Base-by-base conservation (phyloP, 371 early-diverging fungal species). In the Mortierella sp. region DNA sequence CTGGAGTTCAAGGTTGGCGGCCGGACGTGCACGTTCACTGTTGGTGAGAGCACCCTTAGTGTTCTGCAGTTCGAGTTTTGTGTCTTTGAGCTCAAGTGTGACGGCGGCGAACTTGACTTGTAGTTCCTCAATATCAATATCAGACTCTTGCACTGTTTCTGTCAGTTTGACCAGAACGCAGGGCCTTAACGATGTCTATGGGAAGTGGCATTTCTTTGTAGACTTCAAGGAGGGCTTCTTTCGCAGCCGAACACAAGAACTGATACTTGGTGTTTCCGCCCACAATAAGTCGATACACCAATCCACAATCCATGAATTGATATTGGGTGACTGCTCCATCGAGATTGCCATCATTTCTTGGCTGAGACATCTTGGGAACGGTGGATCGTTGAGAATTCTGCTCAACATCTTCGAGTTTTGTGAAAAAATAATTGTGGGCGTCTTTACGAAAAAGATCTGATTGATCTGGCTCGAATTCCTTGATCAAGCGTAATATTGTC, bases 211-310 rank as follows among this genome's bases (percentile, higher is more conserved):
- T 66, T 38, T 61, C 19, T 53, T 22, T 72, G 63, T 74, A 68
- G 16, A 74, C 15, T 7, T 52, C 60, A 28, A 63, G 57, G 58
- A 74, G 74, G 33, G 69, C 74, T 1, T 68, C 47, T 9, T 41
- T 50, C 16, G 74, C 68, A 62, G 74, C 52, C 22, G 40, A 64
- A 67, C 67, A 74, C 57, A 74, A 47, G 62, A 50, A 24, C n/a
- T 41, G 63, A 43, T 65, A 65, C 33, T 10, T 32, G 28, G 9
- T 16, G 32, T 33, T 3, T 32, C 38, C 19, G 33, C 2, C 2
- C 0, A 15, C 16, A 15, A 1, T 22, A 58, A 11, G 43, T 65
- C 61, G 70, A 60, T 75, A 70, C 38, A 70, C 65, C 32, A 65
- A 33, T 21, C 76, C 65, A 43, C 64, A 58, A 28, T 75, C 76